A percentile compares a stretch with the other conserved stretches of the same genome.
These are phyloP conservation scores for Neurospora sp. DNA, from an alignment of 495 filamentous ascomycete genomes.

Conservation along the genomic window DNA sequence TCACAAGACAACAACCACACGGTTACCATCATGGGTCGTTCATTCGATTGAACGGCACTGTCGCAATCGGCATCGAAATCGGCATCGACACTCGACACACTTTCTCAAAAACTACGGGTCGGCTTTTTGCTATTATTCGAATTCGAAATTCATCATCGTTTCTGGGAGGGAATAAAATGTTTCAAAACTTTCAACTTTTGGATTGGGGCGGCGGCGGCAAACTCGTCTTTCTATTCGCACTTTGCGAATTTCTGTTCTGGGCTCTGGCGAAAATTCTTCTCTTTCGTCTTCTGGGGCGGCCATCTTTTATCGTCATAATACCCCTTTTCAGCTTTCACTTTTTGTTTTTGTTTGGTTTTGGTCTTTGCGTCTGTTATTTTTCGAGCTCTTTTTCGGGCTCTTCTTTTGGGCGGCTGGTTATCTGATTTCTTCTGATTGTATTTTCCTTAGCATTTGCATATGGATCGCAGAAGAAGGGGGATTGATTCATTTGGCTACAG, in stretches of 20 bases:
- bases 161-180: neutral
- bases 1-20: neutral
- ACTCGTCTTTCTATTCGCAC: neutral
- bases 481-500: neutral
- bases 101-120: neutral
- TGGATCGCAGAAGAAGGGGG: neutral
- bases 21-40: neutral
- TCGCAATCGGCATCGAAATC: neutral
- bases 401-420: neutral
- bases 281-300: neutral
- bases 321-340: neutral
- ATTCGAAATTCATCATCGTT: neutral
- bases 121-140: neutral
- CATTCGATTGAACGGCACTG: neutral
- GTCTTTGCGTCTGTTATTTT: neutral
- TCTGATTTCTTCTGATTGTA: neutral
- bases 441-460: neutral
- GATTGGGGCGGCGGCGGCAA: neutral
- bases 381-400: neutral
- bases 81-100: neutral
- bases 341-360: neutral
- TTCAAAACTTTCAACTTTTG: neutral
- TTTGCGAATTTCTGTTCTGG: neutral
- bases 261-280: neutral
- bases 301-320: neutral